Evolutionary conservation across 768 basidiomycete genomes (phyloP), one percentile per base, ranked within the genome.

Genomic region (Amanita thiersii): DNA sequence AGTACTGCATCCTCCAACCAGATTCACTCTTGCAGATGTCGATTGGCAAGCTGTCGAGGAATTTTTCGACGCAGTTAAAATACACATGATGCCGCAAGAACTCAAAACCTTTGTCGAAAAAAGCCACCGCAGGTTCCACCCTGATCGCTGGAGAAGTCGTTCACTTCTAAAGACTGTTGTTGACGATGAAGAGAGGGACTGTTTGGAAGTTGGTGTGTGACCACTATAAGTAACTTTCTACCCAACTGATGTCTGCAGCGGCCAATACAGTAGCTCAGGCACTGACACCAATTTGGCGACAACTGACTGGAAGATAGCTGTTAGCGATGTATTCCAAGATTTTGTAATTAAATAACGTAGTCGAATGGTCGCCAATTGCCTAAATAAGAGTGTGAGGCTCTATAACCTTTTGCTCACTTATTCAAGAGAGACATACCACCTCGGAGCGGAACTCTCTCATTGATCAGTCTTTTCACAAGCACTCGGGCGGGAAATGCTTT

Each of bases 61-160:
- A 15, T 90, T 90, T 58, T 89, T 88, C 52, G 57, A 57, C 11
- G 64, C 65, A 4, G 69, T 79, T 19, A 67, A 64, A 50, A 46
- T 49, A 12, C 66, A 71, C 32, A 70, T 86, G 69, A 68, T 75
- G 17, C 40, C 58, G 12, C 74, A 79, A 54, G 81, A 83, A 37
- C 87, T 75, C 59, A 77, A 72, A 52, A 56, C 55, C 1, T 70
- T 88, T 42, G 68, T 89, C 2, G 75, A 84, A 60, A 77, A 76
- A 52, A 81, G 79, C 50, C 74, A 86, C 51, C 69, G 75, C 29
- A 63, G 85, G 39, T 89, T 87, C 56, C 88, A 88, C 50, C 83
- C 85, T 1, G 86, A 89, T 57, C 64, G 82, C 46, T 91, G 85
- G 87, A 66, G 77, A 31, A 77, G 81, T 21, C 68, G 81, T 30